Percentiles rank a stretch among this genome's conserved stretches.
These are phyloP conservation scores for Filosporella fistucella DNA, from an alignment of 495 filamentous ascomycete genomes.

Conservation along the genomic window DNA sequence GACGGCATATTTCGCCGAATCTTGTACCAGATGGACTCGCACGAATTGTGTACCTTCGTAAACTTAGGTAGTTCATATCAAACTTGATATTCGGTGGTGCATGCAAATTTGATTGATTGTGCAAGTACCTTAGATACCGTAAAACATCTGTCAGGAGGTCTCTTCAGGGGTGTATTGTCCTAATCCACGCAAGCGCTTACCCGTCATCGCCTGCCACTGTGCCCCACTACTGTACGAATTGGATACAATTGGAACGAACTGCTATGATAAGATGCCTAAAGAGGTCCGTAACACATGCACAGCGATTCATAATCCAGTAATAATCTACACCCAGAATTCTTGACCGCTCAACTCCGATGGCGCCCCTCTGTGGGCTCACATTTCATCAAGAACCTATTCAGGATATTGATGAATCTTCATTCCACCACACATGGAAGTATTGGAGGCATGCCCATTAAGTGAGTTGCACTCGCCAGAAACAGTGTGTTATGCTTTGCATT, in stretches of 20 bases:
- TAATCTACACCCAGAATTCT: too few relatives aligned
- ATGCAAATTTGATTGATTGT: too few relatives aligned
- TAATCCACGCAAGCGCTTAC: too few relatives aligned
- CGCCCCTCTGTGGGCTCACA: not conserved
- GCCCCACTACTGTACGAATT: not conserved
- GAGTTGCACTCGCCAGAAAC: not conserved
- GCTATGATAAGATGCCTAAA: not conserved
- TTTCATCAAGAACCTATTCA: conserved; percentile 6
- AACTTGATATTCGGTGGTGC: too few relatives aligned
- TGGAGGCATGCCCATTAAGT: not conserved
- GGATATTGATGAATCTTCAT: not conserved
- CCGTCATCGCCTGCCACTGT: too few relatives aligned
- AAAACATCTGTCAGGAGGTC: too few relatives aligned
- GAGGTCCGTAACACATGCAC: not conserved
- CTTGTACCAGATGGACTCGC: too few relatives aligned
- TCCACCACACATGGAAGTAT: not conserved
- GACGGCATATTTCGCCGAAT: too few relatives aligned
- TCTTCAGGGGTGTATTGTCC: too few relatives aligned
- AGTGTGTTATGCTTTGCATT: not conserved
- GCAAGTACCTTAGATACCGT: too few relatives aligned
- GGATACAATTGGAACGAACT: not conserved
- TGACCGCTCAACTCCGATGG: not conserved
- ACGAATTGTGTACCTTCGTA: too few relatives aligned
- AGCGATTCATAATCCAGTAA: not conserved
- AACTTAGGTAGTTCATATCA: too few relatives aligned